phyloP scores from a whole-genome alignment of 169 alveolate genomes.

The Cryptosporidium muris region DNA sequence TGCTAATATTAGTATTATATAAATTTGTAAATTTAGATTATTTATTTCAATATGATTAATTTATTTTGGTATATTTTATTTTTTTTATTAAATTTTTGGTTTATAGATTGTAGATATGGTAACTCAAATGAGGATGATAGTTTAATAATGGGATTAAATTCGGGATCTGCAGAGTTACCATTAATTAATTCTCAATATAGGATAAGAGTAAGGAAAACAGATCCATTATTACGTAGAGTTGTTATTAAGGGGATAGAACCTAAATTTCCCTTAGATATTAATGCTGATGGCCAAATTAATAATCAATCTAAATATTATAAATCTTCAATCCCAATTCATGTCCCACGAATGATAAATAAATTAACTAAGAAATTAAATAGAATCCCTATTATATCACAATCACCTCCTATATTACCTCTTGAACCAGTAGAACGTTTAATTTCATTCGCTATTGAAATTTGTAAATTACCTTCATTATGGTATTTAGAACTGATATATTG shows the following conservation, averaged over 20 bases:
- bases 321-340: slow-evolving; percentile 42
- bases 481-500: slow-evolving; percentile 42
- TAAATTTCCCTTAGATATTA: slow-evolving; percentile 55
- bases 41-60: too few species aligned
- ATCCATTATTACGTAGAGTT: slow-evolving; percentile 52
- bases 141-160: not conserved
- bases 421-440: slow-evolving; percentile 28
- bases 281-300: slow-evolving; percentile 31
- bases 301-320: not conserved
- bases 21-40: not conserved
- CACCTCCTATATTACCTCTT: slow-evolving; percentile 36
- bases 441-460: slow-evolving; percentile 30
- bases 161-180: not conserved
- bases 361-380: not conserved
- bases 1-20: too few species aligned
- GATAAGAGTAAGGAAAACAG: slow-evolving; percentile 56
- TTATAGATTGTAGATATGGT: not conserved
- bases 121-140: not conserved
- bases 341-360: slow-evolving; percentile 24
- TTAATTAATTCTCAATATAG: slow-evolving; percentile 50
- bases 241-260: slow-evolving; percentile 58
- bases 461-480: slow-evolving; percentile 60
- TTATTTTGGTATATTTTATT: not conserved
- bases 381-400: slow-evolving; percentile 40
- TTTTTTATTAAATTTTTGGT: not conserved